Base-by-base conservation (phyloP, 345 rosid species). In the Corchorus olitorius region DNA sequence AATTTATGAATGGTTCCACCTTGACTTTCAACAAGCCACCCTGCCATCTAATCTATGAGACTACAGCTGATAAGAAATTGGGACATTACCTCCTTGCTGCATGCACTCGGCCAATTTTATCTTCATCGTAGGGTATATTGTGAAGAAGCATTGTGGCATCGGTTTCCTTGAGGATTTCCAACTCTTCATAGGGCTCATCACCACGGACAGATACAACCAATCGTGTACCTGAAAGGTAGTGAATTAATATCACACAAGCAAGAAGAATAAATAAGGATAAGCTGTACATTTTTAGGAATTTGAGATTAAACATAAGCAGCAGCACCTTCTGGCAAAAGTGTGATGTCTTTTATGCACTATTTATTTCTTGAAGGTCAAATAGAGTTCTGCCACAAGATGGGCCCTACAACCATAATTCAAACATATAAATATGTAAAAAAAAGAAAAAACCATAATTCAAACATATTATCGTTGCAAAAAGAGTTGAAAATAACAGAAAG, bases 321-420 rank as follows among this genome's bases (percentile, higher is more conserved):
- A n/a, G 71, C 74, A 96, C 99, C 99, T 92, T 91, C 94, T 43
- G 98, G 98, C 87, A 96, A 85, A 84, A 96, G 98, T 88, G n/a
- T n/a, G n/a, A n/a, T n/a, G n/a, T n/a, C n/a, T n/a, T n/a, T n/a
- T n/a, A n/a, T n/a, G n/a, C n/a, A n/a, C n/a, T n/a, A n/a, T n/a
- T n/a, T n/a, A n/a, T n/a, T n/a, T n/a, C n/a, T n/a, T n/a, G n/a
- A n/a, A n/a, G n/a, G n/a, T n/a, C n/a, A n/a, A 96, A 93, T 81
- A 96, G 82, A 3, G 99, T 96, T 87, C 99, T 89, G 70, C 99
- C 98, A 43, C 99, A 96, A 33, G 99, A 96, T 12, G 98, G 99
- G 79, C 99, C 99, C 99, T 96, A 88, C 49, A 46, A 70, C 49
- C 39, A 68, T 60, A 76, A 80, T 62, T 69, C 64, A 67, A 43